Percentiles rank a stretch among this genome's conserved stretches.
phyloP scores from a whole-genome alignment of 148 eudicot species.

The Arctostaphylos glauca region DNA sequence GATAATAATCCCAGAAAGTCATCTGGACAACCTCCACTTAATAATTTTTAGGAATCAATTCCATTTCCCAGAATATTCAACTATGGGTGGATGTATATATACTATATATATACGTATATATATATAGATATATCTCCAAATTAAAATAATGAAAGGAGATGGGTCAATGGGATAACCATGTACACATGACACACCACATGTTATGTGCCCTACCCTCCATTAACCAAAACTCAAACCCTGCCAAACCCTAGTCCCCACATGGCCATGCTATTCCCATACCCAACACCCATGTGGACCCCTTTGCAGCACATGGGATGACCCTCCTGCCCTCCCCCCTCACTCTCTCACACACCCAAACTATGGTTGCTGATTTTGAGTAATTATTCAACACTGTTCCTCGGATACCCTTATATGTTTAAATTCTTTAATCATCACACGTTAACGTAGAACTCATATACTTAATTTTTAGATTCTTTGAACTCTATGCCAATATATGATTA shows the following conservation, averaged over 20 bases:
- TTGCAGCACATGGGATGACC: conserved; percentile 30
- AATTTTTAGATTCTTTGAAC: too few species aligned
- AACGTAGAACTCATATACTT: too few species aligned
- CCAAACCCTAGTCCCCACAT: conserved; percentile 26
- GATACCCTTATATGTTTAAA: too few species aligned
- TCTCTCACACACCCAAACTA: conserved; percentile 6
- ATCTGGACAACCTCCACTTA: neutral
- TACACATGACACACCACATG: conserved; percentile 9
- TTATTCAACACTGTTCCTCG: too few species aligned
- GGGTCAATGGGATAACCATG: conserved; percentile 1
- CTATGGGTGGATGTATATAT: neutral
- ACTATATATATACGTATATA: neutral
- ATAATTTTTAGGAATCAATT: conserved; percentile 7
- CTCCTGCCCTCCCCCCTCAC: neutral
- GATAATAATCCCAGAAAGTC: neutral
- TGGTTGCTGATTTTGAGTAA: too few species aligned
- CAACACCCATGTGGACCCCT: conserved; percentile 37
- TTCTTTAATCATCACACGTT: too few species aligned
- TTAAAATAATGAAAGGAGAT: neutral
- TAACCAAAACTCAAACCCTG: neutral
- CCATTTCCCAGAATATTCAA: neutral
- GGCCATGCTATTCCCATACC: conserved; percentile 27
- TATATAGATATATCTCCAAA: neutral
- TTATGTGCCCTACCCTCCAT: conserved; percentile 12
- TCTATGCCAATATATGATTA: too few species aligned